Evolutionary conservation across 73 alveolate genomes (phyloP).

Genomic region (Halteria grandinella): DNA sequence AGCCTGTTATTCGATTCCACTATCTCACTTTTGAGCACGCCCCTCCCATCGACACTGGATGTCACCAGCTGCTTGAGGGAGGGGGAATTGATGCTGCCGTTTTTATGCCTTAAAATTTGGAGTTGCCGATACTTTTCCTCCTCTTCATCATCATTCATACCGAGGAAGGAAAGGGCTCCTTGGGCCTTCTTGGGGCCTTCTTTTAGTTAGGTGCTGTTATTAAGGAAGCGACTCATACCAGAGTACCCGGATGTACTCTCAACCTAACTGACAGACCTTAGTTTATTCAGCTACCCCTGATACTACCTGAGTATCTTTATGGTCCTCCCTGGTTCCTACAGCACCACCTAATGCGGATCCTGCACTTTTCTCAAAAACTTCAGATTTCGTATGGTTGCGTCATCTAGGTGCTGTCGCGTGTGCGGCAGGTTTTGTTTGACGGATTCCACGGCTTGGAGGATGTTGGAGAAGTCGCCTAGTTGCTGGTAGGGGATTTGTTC

Average conservation of each 20-base stretch:
- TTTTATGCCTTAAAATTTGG: constrained; percentile 3
- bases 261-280: constrained; percentile 6
- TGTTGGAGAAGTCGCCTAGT: constrained; percentile 44
- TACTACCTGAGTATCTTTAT: constrained; percentile 14
- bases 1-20: constrained; percentile 14
- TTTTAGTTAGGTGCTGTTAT: background rate
- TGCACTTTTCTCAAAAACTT: constrained; percentile 3
- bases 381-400: constrained; percentile 1
- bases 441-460: constrained; percentile 12
- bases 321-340: constrained; percentile 34
- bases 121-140: background rate
- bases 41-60: constrained; percentile 6
- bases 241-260: background rate
- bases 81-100: background rate
- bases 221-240: background rate
- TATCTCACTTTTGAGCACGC: background rate
- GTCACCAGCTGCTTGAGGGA: background rate
- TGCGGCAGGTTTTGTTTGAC: constrained; percentile 25
- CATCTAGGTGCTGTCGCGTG: constrained; percentile 1
- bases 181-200: background rate
- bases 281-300: constrained; percentile 10
- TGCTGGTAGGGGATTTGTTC: constrained; percentile 31
- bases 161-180: background rate
- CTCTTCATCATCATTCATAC: constrained; percentile 9
- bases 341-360: background rate